Conservation (phyloP, 192 early-diverging fungal species). For the Allomyces macrogynus region DNA sequence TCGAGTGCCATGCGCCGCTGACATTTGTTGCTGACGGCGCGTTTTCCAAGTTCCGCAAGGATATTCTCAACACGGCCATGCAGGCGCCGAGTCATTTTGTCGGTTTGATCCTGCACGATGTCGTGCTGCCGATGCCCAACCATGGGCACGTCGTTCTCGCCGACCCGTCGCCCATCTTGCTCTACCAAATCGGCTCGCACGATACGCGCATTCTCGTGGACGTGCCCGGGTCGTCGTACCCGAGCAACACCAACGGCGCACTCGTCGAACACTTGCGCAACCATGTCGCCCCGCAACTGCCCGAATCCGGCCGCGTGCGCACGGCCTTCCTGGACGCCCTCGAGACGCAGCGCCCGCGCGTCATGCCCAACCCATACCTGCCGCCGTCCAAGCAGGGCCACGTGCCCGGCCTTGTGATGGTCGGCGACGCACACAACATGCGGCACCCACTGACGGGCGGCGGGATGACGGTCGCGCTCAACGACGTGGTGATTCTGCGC, state of each 20-base stretch:
- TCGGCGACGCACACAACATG: slow-evolving; percentile 95
- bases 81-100: slow-evolving; percentile 1
- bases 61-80: slow-evolving; percentile 6
- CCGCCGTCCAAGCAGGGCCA: slow-evolving; percentile 55
- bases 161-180: slow-evolving; percentile 59
- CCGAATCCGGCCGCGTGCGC: slow-evolving; percentile 24
- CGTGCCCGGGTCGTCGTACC: slow-evolving; percentile 38
- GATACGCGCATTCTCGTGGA: slow-evolving; percentile 83
- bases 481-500: slow-evolving; percentile 61
- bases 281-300: slow-evolving; percentile 46
- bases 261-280: slow-evolving; percentile 31
- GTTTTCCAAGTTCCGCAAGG: slow-evolving; percentile 79
- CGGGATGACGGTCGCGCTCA: slow-evolving; percentile 92
- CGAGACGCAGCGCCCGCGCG: slow-evolving; percentile 48
- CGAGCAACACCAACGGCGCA: background rate
- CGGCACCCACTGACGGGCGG: slow-evolving; percentile 87
- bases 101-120: slow-evolving; percentile 48
- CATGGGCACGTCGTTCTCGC: slow-evolving; percentile 87
- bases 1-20: slow-evolving; percentile 44
- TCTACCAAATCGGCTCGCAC: slow-evolving; percentile 65
- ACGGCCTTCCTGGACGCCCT: slow-evolving; percentile 39
- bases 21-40: slow-evolving; percentile 84
- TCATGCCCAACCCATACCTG: slow-evolving; percentile 81
- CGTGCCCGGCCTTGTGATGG: slow-evolving; percentile 48
- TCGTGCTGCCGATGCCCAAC: slow-evolving; percentile 52